These are phyloP conservation scores for Volvox africanus DNA, from an alignment of 139 green algal species.

Conservation along the genomic window DNA sequence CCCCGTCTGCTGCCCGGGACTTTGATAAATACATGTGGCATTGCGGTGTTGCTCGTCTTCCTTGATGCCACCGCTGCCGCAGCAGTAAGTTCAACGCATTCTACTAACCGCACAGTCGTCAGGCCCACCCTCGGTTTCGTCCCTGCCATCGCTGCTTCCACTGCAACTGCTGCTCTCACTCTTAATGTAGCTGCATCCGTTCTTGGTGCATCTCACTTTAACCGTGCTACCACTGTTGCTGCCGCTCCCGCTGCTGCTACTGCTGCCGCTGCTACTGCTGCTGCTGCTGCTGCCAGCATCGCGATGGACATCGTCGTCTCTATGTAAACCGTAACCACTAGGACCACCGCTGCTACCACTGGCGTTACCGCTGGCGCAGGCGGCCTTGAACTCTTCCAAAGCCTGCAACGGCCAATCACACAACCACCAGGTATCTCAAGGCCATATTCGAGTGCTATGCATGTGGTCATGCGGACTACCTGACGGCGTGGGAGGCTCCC, in stretches of 20 bases:
- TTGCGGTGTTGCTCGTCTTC: no score
- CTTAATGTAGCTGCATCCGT: neutral
- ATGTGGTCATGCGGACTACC: neutral
- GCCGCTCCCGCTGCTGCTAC: neutral
- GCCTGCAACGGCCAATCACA: neutral
- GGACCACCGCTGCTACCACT: neutral
- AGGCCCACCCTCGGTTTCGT: neutral
- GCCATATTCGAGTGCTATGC: neutral
- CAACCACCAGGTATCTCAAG: neutral
- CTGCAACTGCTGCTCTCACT: slow-evolving; percentile 4
- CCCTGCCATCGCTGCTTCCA: neutral
- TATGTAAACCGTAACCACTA: no score
- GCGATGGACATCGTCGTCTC: no score
- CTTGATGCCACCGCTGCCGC: no score
- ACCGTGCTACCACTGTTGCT: neutral
- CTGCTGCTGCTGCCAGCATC: neutral
- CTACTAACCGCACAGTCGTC: neutral
- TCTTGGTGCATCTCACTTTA: neutral
- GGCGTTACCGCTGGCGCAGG: slow-evolving; percentile 14
- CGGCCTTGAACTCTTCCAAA: neutral
- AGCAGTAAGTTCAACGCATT: neutral
- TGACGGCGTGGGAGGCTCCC: no score
- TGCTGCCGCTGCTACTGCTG: neutral
- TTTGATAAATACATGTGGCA: no score
- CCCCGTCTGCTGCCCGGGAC: no score